Evolutionary conservation across 768 basidiomycete genomes (phyloP), one percentile per base, ranked within the genome.

Genomic region (Serendipita vermifera): DNA sequence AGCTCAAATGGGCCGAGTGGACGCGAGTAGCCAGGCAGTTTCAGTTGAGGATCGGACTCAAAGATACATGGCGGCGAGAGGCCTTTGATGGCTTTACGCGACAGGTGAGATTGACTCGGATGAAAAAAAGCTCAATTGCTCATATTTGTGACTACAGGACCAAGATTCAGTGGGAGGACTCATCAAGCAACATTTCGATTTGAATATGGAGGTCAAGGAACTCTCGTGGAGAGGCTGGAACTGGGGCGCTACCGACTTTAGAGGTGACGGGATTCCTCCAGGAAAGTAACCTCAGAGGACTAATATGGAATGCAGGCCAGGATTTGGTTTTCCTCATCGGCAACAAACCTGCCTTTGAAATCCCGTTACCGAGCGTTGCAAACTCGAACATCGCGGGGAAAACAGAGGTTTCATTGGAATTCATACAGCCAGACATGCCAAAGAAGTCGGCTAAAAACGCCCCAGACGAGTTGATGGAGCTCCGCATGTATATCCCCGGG

Each of bases 341-440:
- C 2, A 88, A 87, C 56, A 87, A 84, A 69, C 82, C 83, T 1
- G 76, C 87, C 0, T 98, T 99, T 65, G 90, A 93, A 62, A 75
- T 99, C 5, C 92, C 96, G 3, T 74, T 98, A 32, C 71, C 76
- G 32, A 72, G 83, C 59, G 91, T 98, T 43, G 86, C 88, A 62
- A 99, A 99, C 69, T 96, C 96, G 41, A 97, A 97, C 71, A 97
- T 98, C 63, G 90, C 91, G 11, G 91, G 90, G 20, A 88, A 89
- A 59, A 93, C 90, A 7, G 96, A 99, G 67, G 96, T 99, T n/a
- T 91, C 96, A 0, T 80, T 99, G n/a, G 96, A 99, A 66, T 96
- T 98, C 65, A 73, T 79, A 27, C 33, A 55, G 20, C 60, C 58
- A n/a, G 58, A 57, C 31, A 76, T 74, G 59, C 66, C 63, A 9